Conservation (phyloP, 2,329 filamentous ascomycete genomes). For the Dendrostoma leiphaemia region DNA sequence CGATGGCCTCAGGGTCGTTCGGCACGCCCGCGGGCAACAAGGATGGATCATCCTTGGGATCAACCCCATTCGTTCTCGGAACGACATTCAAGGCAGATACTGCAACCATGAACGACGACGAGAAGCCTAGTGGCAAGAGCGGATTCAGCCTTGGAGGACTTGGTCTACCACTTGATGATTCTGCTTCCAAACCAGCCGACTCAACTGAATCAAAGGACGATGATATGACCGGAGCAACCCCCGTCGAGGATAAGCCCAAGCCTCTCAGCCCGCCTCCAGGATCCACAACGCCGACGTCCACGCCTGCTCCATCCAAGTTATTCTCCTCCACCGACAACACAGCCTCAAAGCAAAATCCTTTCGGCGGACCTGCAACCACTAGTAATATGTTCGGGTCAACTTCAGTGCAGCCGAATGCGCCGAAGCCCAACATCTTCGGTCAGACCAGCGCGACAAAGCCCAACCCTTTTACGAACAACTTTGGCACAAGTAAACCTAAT, state of each 20-base stretch:
- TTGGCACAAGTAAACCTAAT: conserved; percentile 8
- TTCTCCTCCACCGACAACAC: conserved; percentile 17
- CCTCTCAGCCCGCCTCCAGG: conserved; percentile 27
- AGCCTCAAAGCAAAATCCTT: conserved; percentile 10
- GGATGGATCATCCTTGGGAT: conserved; percentile 39
- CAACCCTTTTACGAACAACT: conserved; percentile 18
- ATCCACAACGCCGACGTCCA: conserved; percentile 50
- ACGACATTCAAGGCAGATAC: conserved; percentile 67
- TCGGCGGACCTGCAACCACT: conserved; percentile 12
- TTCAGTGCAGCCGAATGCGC: neutral
- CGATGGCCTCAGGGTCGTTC: conserved; percentile 20
- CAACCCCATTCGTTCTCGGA: conserved; percentile 63
- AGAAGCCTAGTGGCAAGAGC: conserved; percentile 42
- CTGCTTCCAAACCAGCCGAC: conserved; percentile 31
- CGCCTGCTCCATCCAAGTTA: conserved; percentile 41
- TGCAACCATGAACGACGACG: conserved; percentile 56
- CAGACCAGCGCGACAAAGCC: conserved; percentile 18
- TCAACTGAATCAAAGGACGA: conserved; percentile 42
- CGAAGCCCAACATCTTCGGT: conserved; percentile 19
- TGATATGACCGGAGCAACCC: conserved; percentile 46
- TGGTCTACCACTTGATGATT: conserved; percentile 53
- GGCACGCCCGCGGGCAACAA: conserved; percentile 33
- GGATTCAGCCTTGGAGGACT: conserved; percentile 59
- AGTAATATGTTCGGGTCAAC: conserved; percentile 20
- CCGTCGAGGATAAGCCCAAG: conserved; percentile 35